Evolutionary conservation across 2,329 filamentous ascomycete genomes (phyloP).

Genomic region (Pestalotiopsis sp.): DNA sequence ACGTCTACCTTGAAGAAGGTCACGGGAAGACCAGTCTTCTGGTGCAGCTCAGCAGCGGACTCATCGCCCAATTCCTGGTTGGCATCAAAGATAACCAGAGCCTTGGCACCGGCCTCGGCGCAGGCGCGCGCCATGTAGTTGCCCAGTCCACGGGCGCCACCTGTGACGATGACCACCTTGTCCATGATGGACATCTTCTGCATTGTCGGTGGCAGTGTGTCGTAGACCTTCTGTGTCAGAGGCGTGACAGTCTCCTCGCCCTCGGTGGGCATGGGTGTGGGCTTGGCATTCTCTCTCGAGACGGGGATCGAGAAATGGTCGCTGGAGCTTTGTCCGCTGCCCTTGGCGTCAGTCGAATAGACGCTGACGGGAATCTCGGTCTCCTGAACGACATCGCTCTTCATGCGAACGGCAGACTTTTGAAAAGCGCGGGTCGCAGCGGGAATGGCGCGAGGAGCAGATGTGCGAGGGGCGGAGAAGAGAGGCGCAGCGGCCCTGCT

Average conservation of each 20-base stretch:
- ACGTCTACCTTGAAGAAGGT: conserved; percentile 81
- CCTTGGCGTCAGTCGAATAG: conserved; percentile 51
- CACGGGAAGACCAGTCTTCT: conserved; percentile 72
- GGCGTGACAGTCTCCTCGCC: conserved; percentile 50
- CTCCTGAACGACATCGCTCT: conserved; percentile 57
- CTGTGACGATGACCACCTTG: conserved; percentile 74
- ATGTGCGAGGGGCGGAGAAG: conserved; percentile 21
- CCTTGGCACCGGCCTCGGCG: conserved; percentile 74
- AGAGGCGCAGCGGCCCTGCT: conserved; percentile 31
- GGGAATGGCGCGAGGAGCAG: conserved; percentile 25
- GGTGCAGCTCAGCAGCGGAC: conserved; percentile 68
- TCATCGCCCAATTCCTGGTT: conserved; percentile 75
- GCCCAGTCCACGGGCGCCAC: conserved; percentile 75
- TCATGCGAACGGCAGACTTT: conserved; percentile 37
- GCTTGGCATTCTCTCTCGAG: conserved; percentile 43
- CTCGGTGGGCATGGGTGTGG: conserved; percentile 40
- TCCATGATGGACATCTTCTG: conserved; percentile 69
- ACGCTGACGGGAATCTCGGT: conserved; percentile 59
- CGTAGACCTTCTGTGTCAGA: conserved; percentile 54
- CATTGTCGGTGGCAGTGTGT: conserved; percentile 64
- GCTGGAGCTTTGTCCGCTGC: conserved; percentile 35
- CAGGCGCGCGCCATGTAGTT: conserved; percentile 80
- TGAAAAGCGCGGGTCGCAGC: conserved; percentile 38
- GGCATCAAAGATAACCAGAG: conserved; percentile 75
- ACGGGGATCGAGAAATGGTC: conserved; percentile 61